Evolutionary conservation across 2,329 filamentous ascomycete species (phyloP), one percentile per base, ranked within the genome.

Genomic region (Zasmidium angulare): DNA sequence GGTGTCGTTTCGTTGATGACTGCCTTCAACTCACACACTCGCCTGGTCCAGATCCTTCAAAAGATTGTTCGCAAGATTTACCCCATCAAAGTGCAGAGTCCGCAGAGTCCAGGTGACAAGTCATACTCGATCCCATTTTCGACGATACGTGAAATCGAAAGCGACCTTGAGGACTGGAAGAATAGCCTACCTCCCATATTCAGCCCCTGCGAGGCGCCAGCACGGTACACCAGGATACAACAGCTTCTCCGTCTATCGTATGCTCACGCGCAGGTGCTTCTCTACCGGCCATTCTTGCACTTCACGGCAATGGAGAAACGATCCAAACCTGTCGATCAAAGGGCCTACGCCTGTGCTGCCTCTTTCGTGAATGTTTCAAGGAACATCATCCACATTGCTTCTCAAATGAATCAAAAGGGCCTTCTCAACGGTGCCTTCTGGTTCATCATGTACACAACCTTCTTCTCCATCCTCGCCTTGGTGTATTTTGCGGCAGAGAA

Each of bases 391-490:
- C 89, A 93, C 69, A 91, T 93, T 59, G 89, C 88, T 3, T 82
- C 86, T 21, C 88, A 92, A 69, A 93, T 93, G 79, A 87, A 89
- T 65, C 88, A 87, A 70, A 84, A 88, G 68, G 84, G 87, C 2
- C 79, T 91, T 6, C 79, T 95, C n/a, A 88, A 89, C 62, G 91
- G 90, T 0, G 89, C 90, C 0, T 93, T 91, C 74, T 95, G 90
- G 90, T 93, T 93, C 70, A 89, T 90, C 66, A 85, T 93, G 71
- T 93, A 91, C 71, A 91, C 89, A 1, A 89, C 90, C 17, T 93
- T 91, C 76, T 93, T 92, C 71, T 87, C 89, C 14, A 89, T 93
- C 29, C 78, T 95, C 29, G 90, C 90, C 0, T 79, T 95, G 49
- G 81, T 93, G 1, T 95, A 91, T 70, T 93, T 89, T 70, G 88